These are phyloP conservation scores for Apostasia shenzhenica DNA, from an alignment of 106 monocot genomes.

Conservation along the genomic window DNA sequence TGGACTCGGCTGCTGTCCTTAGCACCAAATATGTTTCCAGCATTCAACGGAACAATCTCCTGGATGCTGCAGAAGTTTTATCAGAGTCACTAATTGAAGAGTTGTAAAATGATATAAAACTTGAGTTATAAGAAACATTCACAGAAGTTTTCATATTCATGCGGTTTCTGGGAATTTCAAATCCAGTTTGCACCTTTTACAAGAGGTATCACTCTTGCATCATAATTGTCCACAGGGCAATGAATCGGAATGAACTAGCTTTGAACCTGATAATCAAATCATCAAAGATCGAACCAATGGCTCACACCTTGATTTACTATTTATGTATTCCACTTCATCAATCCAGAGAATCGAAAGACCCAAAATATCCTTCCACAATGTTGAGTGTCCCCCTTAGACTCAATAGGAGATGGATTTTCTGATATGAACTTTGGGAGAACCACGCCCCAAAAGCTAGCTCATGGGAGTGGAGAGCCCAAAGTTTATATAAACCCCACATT, in stretches of 20 bases:
- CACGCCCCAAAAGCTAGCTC: no score
- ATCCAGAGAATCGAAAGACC: no score
- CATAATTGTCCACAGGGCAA: neutral
- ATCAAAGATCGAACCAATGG: no score
- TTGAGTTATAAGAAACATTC: neutral
- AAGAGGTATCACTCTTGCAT: neutral
- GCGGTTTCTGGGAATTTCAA: neutral
- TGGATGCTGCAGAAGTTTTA: constrained; percentile 48
- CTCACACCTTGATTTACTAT: no score
- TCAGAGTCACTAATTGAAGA: no score
- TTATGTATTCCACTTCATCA: no score
- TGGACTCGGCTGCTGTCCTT: constrained; percentile 53
- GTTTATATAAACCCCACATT: no score
- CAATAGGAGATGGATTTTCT: no score
- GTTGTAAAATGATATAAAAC: neutral
- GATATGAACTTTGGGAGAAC: no score
- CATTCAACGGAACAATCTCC: constrained; percentile 91
- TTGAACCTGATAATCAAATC: neutral
- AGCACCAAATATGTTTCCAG: constrained; percentile 86
- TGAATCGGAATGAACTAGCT: neutral
- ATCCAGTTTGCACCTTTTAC: neutral
- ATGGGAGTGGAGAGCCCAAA: no score
- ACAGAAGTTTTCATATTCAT: neutral
- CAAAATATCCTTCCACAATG: no score
- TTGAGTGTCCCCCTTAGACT: no score